A percentile compares a stretch with the other conserved stretches of the same genome.
Evolutionary conservation across 495 filamentous ascomycete species (phyloP).

Genomic region (Penicillium mononematosum): DNA sequence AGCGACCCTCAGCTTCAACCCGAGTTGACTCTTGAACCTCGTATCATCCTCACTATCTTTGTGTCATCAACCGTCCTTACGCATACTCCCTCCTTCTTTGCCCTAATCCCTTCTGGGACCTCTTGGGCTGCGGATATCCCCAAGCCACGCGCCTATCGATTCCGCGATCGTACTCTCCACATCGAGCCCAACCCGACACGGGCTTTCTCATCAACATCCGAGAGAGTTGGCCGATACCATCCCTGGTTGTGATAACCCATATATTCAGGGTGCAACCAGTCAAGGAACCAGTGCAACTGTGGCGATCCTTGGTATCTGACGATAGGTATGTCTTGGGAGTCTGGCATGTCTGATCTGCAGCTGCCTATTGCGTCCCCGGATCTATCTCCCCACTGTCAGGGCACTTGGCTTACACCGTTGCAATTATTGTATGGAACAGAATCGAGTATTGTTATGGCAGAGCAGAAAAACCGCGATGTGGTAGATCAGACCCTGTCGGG

Average conservation of each 20-base stretch:
- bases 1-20: constrained; percentile 45
- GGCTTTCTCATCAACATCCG: constrained; percentile 23
- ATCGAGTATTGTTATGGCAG: constrained; percentile 76
- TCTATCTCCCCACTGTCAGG: constrained; percentile 10
- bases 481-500: constrained; percentile 75
- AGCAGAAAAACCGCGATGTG: constrained; percentile 74
- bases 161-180: constrained; percentile 21
- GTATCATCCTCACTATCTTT: constrained; percentile 26
- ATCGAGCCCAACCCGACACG: constrained; percentile 11
- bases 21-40: constrained; percentile 28
- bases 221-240: constrained; percentile 26
- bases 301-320: constrained; percentile 52
- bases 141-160: constrained; percentile 20
- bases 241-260: constrained; percentile 39
- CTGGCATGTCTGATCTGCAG: constrained; percentile 26
- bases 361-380: constrained; percentile 17
- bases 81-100: constrained; percentile 25
- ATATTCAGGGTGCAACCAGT: constrained; percentile 42
- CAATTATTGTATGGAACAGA: constrained; percentile 42
- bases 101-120: constrained; percentile 24
- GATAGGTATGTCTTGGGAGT: constrained; percentile 45
- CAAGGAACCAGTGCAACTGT: constrained; percentile 45
- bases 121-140: constrained; percentile 30
- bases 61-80: constrained; percentile 23
- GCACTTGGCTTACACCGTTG: constrained; percentile 29